Percentiles rank a stretch among this genome's conserved stretches.
These are phyloP conservation scores for Mycena floridula DNA, from an alignment of 768 basidiomycete genomes.

Conservation along the genomic window DNA sequence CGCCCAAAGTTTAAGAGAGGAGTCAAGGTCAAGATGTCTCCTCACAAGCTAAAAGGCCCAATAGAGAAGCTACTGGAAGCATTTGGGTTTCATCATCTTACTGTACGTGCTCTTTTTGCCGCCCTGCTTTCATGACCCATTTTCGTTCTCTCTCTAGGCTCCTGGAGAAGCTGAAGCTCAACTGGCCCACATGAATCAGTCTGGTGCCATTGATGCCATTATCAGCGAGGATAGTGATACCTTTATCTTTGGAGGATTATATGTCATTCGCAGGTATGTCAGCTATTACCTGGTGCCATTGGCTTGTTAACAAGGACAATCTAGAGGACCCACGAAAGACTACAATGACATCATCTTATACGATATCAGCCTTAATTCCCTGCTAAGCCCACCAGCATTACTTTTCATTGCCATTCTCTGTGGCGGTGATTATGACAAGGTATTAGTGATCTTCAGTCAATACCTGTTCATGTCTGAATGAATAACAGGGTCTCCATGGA, in stretches of 20 bases:
- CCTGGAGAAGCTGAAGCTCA: background rate
- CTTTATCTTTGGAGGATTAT: background rate
- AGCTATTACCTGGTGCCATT: background rate
- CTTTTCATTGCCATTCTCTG: background rate
- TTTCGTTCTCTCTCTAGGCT: background rate
- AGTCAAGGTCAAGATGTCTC: background rate
- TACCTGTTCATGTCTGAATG: background rate
- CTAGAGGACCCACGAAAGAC: background rate
- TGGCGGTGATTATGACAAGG: conserved; percentile 1
- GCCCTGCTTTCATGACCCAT: background rate
- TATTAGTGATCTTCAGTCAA: background rate
- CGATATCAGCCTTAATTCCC: background rate
- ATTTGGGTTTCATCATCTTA: background rate
- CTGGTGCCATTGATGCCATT: background rate
- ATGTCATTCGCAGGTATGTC: background rate
- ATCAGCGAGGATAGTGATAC: background rate
- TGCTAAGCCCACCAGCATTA: background rate
- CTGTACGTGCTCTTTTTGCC: background rate
- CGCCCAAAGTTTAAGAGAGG: background rate
- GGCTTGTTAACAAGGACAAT: background rate
- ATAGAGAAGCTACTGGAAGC: background rate
- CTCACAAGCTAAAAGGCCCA: background rate
- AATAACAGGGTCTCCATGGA: background rate
- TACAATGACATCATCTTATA: background rate
- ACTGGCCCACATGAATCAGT: background rate